Evolutionary conservation across 371 early-diverging fungal genomes (phyloP).

Genomic region (Sporodiniella umbellata): DNA sequence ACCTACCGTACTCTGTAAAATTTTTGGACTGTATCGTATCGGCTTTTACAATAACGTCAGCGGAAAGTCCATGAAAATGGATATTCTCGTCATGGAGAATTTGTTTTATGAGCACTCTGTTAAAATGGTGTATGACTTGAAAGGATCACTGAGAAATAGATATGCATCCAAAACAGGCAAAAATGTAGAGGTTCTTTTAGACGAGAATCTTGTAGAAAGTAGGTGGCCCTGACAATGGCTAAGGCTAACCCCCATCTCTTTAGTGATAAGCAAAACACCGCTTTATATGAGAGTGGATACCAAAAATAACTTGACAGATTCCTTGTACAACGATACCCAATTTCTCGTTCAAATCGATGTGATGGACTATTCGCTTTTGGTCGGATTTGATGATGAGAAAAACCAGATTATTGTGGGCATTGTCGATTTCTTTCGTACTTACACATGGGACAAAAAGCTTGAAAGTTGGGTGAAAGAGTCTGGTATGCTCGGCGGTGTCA

Average conservation of each 20-base stretch:
- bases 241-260: constrained; percentile 1
- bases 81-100: constrained; percentile 95
- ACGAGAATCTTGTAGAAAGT: constrained; percentile 89
- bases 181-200: constrained; percentile 85
- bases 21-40: constrained; percentile 91
- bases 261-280: constrained; percentile 77
- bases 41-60: constrained; percentile 78
- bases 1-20: constrained; percentile 87
- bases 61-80: constrained; percentile 81
- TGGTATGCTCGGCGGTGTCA: constrained; percentile 79
- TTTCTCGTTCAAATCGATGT: constrained; percentile 86
- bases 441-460: constrained; percentile 95
- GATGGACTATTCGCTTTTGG: constrained; percentile 94
- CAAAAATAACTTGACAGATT: constrained; percentile 73
- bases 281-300: constrained; percentile 86
- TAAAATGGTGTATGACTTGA: constrained; percentile 83
- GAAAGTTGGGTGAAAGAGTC: constrained; percentile 95
- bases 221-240: constrained; percentile 11
- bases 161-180: constrained; percentile 83
- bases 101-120: constrained; percentile 82
- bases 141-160: constrained; percentile 93
- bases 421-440: constrained; percentile 93
- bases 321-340: constrained; percentile 86
- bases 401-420: constrained; percentile 90
- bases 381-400: constrained; percentile 82